phyloP scores from a whole-genome alignment of 2,329 filamentous ascomycete genomes.

The Ampelomyces quisqualis region DNA sequence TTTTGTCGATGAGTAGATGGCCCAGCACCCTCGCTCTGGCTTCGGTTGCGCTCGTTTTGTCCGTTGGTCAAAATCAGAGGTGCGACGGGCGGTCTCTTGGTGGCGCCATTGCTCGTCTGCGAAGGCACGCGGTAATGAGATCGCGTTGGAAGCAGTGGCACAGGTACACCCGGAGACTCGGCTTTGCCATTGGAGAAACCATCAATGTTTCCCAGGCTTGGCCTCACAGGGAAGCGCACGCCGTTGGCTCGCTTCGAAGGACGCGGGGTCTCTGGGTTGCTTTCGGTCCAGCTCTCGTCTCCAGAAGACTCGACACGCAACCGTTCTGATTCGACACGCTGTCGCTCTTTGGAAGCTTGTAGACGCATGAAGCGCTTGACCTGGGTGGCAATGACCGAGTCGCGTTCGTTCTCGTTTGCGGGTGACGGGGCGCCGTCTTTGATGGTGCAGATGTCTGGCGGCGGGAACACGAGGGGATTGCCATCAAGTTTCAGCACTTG shows the following conservation, averaged over 20 bases:
- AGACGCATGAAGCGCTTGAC: constrained; percentile 60
- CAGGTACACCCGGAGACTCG: constrained; percentile 36
- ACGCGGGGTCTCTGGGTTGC: constrained; percentile 73
- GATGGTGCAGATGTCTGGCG: constrained; percentile 48
- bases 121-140: constrained; percentile 79
- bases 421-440: constrained; percentile 46
- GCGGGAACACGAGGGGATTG: constrained; percentile 80
- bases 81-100: constrained; percentile 71
- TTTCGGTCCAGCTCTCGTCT: constrained; percentile 60
- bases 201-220: constrained; percentile 67
- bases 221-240: constrained; percentile 64
- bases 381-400: constrained; percentile 60
- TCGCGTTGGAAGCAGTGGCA: constrained; percentile 75
- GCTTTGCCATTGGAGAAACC: constrained; percentile 49
- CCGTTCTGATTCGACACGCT: constrained; percentile 35
- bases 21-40: constrained; percentile 61
- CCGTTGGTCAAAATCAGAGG: constrained; percentile 66
- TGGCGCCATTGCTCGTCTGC: constrained; percentile 60
- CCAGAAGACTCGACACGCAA: constrained; percentile 49
- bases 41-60: constrained; percentile 65
- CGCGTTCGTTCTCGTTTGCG: constrained; percentile 60
- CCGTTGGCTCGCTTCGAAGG: constrained; percentile 59
- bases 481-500: constrained; percentile 88
- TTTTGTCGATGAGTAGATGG: constrained; percentile 56
- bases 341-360: constrained; percentile 40